Evolutionary conservation across 805 yeast species (phyloP).

Genomic region (Yarrowia divulgata): DNA sequence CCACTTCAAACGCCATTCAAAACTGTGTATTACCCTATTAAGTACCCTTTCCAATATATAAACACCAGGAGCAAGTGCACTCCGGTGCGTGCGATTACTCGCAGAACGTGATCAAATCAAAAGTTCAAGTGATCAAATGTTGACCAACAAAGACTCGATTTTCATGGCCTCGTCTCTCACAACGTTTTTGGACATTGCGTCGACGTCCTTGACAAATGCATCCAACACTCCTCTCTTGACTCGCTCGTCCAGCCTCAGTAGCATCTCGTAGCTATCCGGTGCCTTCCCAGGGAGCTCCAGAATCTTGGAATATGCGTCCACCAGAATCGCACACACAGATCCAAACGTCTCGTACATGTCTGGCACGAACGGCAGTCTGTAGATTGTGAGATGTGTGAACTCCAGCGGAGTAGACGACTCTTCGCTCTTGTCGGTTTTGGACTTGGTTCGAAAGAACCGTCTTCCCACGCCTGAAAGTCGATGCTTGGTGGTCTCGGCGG

Average conservation of each 20-base stretch:
- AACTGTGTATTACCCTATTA: conserved; percentile 21
- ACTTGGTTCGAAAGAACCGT: conserved; percentile 43
- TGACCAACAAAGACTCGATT: conserved; percentile 42
- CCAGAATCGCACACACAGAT: conserved; percentile 44
- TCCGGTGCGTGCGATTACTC: not conserved
- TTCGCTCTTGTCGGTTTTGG: conserved; percentile 42
- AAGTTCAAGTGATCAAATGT: conserved; percentile 25
- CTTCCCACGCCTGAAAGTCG: conserved; percentile 44
- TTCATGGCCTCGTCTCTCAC: conserved; percentile 44
- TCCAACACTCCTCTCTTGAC: conserved; percentile 42
- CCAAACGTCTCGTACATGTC: conserved; percentile 46
- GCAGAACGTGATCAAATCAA: too few species aligned
- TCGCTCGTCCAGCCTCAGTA: conserved; percentile 44
- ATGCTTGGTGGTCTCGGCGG: conserved; percentile 41
- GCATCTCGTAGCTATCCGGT: conserved; percentile 43
- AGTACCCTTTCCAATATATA: conserved; percentile 17
- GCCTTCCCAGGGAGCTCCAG: conserved; percentile 37
- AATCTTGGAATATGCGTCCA: conserved; percentile 44
- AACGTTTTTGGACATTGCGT: conserved; percentile 42
- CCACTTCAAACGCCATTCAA: not conserved
- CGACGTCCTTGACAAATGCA: conserved; percentile 45
- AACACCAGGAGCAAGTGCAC: not conserved
- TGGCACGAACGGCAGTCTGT: conserved; percentile 47
- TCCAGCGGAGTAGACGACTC: conserved; percentile 40
- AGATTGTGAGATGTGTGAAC: conserved; percentile 42